Conservation (phyloP, 78 protist genomes). For the Dictyostelium citrinum region DNA sequence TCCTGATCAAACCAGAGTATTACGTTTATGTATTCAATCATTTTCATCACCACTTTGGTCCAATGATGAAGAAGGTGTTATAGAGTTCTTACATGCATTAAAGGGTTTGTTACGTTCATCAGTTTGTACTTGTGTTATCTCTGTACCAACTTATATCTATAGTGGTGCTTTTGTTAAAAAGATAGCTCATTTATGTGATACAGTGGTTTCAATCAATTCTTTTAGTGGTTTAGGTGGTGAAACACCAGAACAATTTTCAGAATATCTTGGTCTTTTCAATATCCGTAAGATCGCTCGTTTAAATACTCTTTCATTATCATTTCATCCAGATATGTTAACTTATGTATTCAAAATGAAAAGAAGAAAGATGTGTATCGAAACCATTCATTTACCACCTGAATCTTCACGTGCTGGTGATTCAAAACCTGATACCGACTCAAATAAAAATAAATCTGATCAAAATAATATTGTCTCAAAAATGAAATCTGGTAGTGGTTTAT, state of each 20-base stretch:
- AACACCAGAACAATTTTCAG: constrained; percentile 61
- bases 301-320: constrained; percentile 65
- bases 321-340: constrained; percentile 55
- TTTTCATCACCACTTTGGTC: constrained; percentile 73
- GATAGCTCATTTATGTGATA: constrained; percentile 59
- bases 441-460: not conserved
- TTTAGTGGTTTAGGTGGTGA: constrained; percentile 69
- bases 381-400: constrained; percentile 74
- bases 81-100: constrained; percentile 69
- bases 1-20: not conserved
- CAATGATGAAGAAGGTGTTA: constrained; percentile 61
- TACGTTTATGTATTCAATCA: constrained; percentile 41
- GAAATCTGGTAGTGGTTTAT: constrained; percentile 69
- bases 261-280: constrained; percentile 72
- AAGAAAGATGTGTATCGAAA: constrained; percentile 77
- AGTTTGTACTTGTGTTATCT: constrained; percentile 48
- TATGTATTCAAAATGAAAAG: constrained; percentile 81
- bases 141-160: constrained; percentile 75
- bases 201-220: constrained; percentile 57
- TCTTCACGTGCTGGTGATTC: constrained; percentile 54
- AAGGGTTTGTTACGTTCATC: constrained; percentile 74
- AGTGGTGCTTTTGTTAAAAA: constrained; percentile 27
- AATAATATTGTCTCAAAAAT: constrained; percentile 40
- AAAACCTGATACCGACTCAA: not conserved
- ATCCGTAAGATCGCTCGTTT: constrained; percentile 61